phyloP scores from a whole-genome alignment of 176 grass and related monocot species.

The Aegilops speltoides region DNA sequence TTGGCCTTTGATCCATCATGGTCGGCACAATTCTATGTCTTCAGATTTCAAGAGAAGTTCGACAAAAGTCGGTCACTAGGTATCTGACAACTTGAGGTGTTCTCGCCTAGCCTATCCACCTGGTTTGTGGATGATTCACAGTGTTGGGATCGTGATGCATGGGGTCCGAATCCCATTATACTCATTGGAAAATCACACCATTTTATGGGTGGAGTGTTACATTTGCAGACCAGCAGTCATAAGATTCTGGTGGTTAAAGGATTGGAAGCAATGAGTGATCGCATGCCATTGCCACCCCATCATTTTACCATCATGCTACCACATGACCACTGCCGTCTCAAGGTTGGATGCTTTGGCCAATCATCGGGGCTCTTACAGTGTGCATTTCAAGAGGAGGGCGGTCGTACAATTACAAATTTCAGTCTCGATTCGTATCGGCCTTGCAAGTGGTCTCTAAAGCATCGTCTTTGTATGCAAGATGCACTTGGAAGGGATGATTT shows the following conservation, averaged over 20 bases:
- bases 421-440: background rate
- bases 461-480: slow-evolving; percentile 18
- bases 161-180: background rate
- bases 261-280: background rate
- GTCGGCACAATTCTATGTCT: slow-evolving; percentile 31
- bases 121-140: background rate
- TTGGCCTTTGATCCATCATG: slow-evolving; percentile 30
- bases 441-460: background rate
- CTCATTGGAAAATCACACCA: background rate
- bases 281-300: too few relatives aligned
- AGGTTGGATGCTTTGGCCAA: slow-evolving; percentile 23
- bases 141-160: background rate
- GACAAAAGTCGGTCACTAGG: too few relatives aligned
- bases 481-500: slow-evolving; percentile 14
- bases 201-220: background rate
- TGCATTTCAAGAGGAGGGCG: background rate
- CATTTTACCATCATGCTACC: too few relatives aligned
- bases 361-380: slow-evolving; percentile 18
- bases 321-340: too few relatives aligned
- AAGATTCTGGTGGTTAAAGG: background rate
- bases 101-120: background rate
- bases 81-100: background rate
- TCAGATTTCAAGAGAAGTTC: too few relatives aligned
- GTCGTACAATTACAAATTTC: slow-evolving; percentile 1
- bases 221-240: background rate